Base-by-base conservation (phyloP, 768 basidiomycete species). In the Tylopilus rubrobrunneus region DNA sequence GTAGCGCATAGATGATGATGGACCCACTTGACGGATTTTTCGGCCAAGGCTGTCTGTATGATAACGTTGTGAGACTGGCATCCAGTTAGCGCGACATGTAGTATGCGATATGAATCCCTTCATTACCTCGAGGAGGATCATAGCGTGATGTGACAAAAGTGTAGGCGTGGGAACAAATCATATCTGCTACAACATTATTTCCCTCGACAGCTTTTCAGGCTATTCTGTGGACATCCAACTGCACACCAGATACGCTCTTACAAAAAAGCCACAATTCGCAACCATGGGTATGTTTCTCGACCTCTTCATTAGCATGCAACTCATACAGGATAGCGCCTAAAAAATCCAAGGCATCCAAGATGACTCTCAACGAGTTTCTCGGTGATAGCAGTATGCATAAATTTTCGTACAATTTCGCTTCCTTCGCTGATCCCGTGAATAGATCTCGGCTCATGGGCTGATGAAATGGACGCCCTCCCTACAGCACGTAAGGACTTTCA, bases 401-500 rank as follows among this genome's bases (percentile, higher is more conserved):
- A 53, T 39, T 62, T 63, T 64, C 50, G 51, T 55, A 51, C 29
- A 48, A 29, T 29, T 45, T 42, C 10, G 40, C 43, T 43, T 59
- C 56, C 40, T 25, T 56, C 45, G 56, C 49, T 64, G 46, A 60
- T 57, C 47, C 52, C 49, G 48, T 47, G 14, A 53, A 14, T 55
- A 93, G 92, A 85, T 49, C 74, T 90, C 49, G 96, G 93, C 65
- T 95, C 92, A 67, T 99, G 97, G 97, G 97, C 97, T 7, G 97
- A 98, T 69, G 97, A 98, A 73, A 94, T 98, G 92, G 95, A 97
- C 60, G 63, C 80, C 29, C 80, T 98, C 57, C 96, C 96, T 27
- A 88, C 84, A 62, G 95, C 92, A 66, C 96, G 96, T 98, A 76
- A 76, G 94, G 78, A 37, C 48, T 25, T 8, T 50, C 40, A 29